Evolutionary conservation across 2,329 filamentous ascomycete species (phyloP), one percentile per base, ranked within the genome.

Genomic region (Gyromitra esculenta): DNA sequence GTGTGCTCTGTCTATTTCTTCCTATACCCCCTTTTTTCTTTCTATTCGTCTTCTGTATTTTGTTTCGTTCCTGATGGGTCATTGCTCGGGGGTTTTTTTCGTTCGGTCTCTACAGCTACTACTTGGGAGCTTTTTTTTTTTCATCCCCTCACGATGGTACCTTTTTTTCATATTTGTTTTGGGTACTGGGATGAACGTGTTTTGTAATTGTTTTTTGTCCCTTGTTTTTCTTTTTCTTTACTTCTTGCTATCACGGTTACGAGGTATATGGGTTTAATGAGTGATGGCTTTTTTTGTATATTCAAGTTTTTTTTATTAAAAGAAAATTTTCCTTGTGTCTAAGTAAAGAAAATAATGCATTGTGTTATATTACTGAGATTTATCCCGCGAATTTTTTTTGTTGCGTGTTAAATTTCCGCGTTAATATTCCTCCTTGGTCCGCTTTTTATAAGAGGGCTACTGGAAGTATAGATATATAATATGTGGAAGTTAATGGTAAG

Each of bases 181-280:
- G 50, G 50, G 60, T 64, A 48, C 57, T 57, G 18, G 50, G 48
- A 63, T 50, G 57, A 68, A 70, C 59, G 21, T 68, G 56, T 52
- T 63, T 64, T 72, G 59, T 72, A 72, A 72, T 72, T 72, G 45
- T 59, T 52, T 18, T 37, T 31, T 68, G 25, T 31, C 25, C 25
- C 25, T 31, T 31, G 25, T 31, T 31, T 31, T 31, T 31, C 37
- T 59, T 8, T 31, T 39, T 63, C 25, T 54, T 54, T 54, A 18
- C 39, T 72, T 48, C 43, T 59, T 69, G 15, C 39, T 37, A 56
- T 64, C 18, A 13, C 5, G 60, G 60, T 15, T 63, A 63, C 48
- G 60, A 75, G 65, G 57, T 50, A 62, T 60, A 75, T 59, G 72
- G 72, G 48, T 59, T 75, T 75, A 60, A 75, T 75, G 72, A 75